These are phyloP conservation scores for Rhododendron henanense DNA, from an alignment of 148 eudicot genomes.

Conservation along the genomic window DNA sequence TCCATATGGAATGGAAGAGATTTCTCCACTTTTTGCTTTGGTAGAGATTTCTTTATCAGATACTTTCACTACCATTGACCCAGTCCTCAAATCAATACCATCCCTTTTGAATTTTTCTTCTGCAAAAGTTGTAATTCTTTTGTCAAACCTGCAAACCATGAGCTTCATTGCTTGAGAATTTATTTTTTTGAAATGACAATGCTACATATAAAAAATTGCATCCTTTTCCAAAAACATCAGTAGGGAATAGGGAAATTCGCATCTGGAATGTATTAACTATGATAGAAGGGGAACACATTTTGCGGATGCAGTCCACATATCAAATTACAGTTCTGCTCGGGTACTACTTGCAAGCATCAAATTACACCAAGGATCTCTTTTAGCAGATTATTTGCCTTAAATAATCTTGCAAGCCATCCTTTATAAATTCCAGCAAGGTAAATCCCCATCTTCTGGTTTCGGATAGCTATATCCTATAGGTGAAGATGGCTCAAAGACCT, in stretches of 20 bases:
- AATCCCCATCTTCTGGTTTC: not conserved
- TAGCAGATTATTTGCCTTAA: not conserved
- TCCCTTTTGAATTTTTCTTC: constrained; percentile 24
- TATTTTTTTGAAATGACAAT: not conserved
- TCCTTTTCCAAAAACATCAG: not conserved
- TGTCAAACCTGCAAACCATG: constrained; percentile 24
- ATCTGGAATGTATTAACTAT: not conserved
- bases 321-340: not conserved
- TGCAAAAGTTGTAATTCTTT: constrained; percentile 25
- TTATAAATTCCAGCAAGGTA: not conserved
- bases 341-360: not conserved
- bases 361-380: not conserved
- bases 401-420: not conserved
- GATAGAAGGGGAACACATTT: not conserved
- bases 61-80: constrained; percentile 27
- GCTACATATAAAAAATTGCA: not conserved
- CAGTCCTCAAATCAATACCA: constrained; percentile 20
- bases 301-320: not conserved
- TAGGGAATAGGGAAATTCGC: not conserved
- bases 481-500: not conserved
- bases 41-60: constrained; percentile 20
- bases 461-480: not conserved
- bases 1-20: constrained; percentile 20
- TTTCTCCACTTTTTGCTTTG: constrained; percentile 20
- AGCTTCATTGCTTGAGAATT: not conserved